Conservation (phyloP, 106 monocot species). For the Acorus calamus region DNA sequence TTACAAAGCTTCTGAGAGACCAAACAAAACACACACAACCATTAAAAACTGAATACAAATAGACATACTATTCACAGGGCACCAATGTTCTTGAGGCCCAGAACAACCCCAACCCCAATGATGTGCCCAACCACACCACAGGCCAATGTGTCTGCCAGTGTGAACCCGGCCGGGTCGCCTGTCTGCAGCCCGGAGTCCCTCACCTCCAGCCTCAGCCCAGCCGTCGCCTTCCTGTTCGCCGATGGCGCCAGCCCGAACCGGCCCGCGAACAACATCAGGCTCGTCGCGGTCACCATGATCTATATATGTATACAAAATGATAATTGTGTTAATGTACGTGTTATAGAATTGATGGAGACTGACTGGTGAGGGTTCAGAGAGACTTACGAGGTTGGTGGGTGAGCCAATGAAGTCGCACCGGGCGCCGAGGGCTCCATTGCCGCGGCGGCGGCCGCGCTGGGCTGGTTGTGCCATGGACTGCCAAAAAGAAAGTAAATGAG, state of each 20-base stretch:
- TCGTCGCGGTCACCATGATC: constrained; percentile 86
- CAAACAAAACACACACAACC: too few relatives aligned
- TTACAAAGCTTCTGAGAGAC: too few relatives aligned
- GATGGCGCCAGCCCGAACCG: constrained; percentile 85
- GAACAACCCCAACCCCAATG: constrained; percentile 70
- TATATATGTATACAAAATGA: too few relatives aligned
- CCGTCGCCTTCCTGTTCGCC: constrained; percentile 87
- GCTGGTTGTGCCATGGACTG: constrained; percentile 38
- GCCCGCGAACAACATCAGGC: constrained; percentile 87
- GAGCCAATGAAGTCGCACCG: constrained; percentile 85
- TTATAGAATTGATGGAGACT: too few relatives aligned
- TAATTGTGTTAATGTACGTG: too few relatives aligned
- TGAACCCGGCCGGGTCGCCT: too few relatives aligned
- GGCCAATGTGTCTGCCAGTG: constrained; percentile 83
- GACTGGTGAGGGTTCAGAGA: too few relatives aligned
- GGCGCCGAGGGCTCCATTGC: constrained; percentile 51
- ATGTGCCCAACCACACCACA: constrained; percentile 85
- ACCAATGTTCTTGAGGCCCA: constrained; percentile 83
- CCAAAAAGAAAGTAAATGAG: too few relatives aligned
- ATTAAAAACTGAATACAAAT: too few relatives aligned
- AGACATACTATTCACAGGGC: constrained; percentile 26
- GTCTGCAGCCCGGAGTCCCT: constrained; percentile 92
- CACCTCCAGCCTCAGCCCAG: constrained; percentile 84
- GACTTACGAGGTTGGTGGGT: constrained; percentile 76
- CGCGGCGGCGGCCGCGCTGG: constrained; percentile 8